These are phyloP conservation scores for Vinca minor DNA, from an alignment of 257 asterid species.

Conservation along the genomic window DNA sequence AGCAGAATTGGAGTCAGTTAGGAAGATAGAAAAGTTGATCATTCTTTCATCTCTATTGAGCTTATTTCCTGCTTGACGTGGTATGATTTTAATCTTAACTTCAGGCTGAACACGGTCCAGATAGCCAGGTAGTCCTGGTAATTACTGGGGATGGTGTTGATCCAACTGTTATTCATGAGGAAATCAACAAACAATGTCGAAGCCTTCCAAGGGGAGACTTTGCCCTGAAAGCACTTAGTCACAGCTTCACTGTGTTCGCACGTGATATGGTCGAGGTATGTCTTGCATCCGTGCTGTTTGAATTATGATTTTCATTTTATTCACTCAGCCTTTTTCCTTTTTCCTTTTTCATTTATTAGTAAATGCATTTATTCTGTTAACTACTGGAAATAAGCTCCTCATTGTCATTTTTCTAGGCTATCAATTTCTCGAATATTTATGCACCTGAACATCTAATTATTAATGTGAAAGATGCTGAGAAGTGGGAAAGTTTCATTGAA, in stretches of 20 bases:
- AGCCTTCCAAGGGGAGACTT: conserved; percentile 81
- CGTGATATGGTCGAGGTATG: conserved; percentile 86
- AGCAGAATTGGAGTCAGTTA: not conserved
- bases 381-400: not conserved
- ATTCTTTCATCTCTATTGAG: conserved; percentile 1
- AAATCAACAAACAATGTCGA: conserved; percentile 69
- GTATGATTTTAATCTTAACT: conserved; percentile 9
- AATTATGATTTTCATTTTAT: not conserved
- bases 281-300: conserved; percentile 3
- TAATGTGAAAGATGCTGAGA: conserved; percentile 89
- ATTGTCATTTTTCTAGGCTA: conserved; percentile 44
- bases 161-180: conserved; percentile 52
- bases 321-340: not conserved
- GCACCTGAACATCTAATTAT: conserved; percentile 97
- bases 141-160: conserved; percentile 80
- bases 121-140: conserved; percentile 97
- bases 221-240: conserved; percentile 79
- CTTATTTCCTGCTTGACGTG: not conserved
- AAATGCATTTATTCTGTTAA: too few species aligned
- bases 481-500: conserved; percentile 80
- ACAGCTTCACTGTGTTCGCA: conserved; percentile 81
- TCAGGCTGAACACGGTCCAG: conserved; percentile 99
- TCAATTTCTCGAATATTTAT: conserved; percentile 73
- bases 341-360: not conserved
- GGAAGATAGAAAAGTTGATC: not conserved